A percentile compares a stretch with the other conserved stretches of the same genome.
These are phyloP conservation scores for Pleurotus eryngii DNA, from an alignment of 768 basidiomycete genomes.

Conservation along the genomic window DNA sequence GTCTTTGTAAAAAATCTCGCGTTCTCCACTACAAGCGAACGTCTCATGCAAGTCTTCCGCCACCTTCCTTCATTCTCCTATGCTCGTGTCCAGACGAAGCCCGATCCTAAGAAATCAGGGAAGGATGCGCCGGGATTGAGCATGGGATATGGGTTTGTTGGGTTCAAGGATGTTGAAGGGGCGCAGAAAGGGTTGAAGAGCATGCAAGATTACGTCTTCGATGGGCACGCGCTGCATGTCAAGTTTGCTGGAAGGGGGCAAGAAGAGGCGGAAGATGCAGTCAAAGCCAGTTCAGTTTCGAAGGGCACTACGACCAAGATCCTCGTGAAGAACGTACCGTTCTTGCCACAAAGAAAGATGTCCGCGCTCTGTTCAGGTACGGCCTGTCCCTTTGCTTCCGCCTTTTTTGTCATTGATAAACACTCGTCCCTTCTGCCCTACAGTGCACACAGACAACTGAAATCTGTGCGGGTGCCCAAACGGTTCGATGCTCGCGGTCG, in stretches of 20 bases:
- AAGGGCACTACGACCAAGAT: constrained; percentile 76
- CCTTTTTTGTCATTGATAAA: not conserved
- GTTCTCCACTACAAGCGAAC: constrained; percentile 84
- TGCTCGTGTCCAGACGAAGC: constrained; percentile 88
- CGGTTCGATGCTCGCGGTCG: constrained; percentile 87
- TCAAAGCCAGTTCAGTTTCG: constrained; percentile 31
- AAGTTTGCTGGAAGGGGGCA: constrained; percentile 86
- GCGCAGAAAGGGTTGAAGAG: constrained; percentile 75
- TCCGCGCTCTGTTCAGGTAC: constrained; percentile 85
- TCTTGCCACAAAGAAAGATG: constrained; percentile 91
- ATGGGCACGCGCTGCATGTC: constrained; percentile 81
- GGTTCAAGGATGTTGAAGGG: constrained; percentile 73
- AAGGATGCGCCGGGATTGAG: constrained; percentile 55
- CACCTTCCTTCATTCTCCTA: constrained; percentile 80
- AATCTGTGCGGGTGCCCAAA: constrained; percentile 90
- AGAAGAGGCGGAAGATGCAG: constrained; percentile 44
- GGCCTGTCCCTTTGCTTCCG: constrained; percentile 21
- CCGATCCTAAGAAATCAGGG: constrained; percentile 69
- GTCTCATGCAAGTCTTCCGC: constrained; percentile 65
- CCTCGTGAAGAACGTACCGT: constrained; percentile 97
- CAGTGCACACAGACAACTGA: constrained; percentile 88
- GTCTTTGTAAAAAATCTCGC: constrained; percentile 93
- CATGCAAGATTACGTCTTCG: constrained; percentile 79
- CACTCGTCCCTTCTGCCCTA: constrained; percentile 1
- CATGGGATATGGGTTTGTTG: constrained; percentile 97